Evolutionary conservation across 306 rosid genomes (phyloP).

Genomic region (Trifolium fragiferum): DNA sequence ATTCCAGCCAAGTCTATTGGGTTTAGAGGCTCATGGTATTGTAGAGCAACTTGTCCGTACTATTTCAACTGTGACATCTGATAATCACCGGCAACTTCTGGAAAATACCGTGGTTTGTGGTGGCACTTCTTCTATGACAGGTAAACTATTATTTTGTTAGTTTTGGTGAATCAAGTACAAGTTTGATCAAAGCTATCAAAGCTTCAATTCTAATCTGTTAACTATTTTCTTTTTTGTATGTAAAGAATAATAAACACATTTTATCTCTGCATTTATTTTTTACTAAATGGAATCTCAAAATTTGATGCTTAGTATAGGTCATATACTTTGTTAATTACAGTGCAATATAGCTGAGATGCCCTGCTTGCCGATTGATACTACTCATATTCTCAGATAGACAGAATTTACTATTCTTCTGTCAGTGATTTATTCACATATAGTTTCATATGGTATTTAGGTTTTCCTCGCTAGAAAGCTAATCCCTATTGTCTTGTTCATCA

Average conservation of each 20-base stretch:
- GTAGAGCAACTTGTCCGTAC: slow-evolving; percentile 98
- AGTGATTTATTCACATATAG: slow-evolving; percentile 17
- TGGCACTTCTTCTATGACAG: slow-evolving; percentile 86
- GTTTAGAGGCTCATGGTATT: slow-evolving; percentile 93
- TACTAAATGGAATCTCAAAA: neutral
- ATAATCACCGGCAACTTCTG: slow-evolving; percentile 91
- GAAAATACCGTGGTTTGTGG: slow-evolving; percentile 97
- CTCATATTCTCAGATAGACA: neutral
- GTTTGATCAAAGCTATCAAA: slow-evolving; percentile 7
- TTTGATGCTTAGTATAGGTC: neutral
- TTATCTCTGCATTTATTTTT: slow-evolving; percentile 21
- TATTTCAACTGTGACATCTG: slow-evolving; percentile 92
- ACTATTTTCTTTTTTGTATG: neutral
- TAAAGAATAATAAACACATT: slow-evolving; percentile 15
- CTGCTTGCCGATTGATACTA: neutral
- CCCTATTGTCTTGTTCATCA: slow-evolving; percentile 3
- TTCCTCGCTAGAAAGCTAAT: neutral
- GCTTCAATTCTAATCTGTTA: slow-evolving; percentile 2
- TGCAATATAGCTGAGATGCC: neutral
- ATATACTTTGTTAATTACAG: slow-evolving; percentile 23
- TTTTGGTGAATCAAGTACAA: slow-evolving; percentile 1
- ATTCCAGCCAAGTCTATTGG: slow-evolving; percentile 86
- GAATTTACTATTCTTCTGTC: neutral
- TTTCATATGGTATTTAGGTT: neutral
- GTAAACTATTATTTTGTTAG: slow-evolving; percentile 47